phyloP scores from a whole-genome alignment of 78 protist species.

The Thecamonas trahens region DNA sequence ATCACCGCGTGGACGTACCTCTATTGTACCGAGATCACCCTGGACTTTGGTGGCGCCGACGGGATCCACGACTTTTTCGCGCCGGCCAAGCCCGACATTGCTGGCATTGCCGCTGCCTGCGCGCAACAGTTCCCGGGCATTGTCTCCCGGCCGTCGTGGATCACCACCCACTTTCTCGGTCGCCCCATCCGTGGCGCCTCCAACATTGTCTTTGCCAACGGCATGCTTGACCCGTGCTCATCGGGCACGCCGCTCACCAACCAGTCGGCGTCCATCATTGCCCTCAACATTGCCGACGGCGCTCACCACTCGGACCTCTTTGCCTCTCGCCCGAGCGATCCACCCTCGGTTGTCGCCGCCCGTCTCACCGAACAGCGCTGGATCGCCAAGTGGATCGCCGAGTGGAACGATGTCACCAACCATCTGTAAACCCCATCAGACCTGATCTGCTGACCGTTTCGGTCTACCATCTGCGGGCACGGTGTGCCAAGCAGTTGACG shows the following conservation, averaged over 20 bases:
- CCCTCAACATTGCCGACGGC: neutral
- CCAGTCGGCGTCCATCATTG: neutral
- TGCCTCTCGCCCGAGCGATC: constrained; percentile 7
- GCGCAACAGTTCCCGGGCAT: neutral
- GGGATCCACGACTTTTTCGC: constrained; percentile 9
- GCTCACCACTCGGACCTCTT: constrained; percentile 37
- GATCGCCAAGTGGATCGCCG: constrained; percentile 20
- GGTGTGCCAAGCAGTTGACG: no score
- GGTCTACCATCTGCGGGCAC: no score
- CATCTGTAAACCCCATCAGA: no score
- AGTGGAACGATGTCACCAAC: neutral
- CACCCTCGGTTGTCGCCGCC: neutral
- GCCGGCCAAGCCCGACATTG: neutral
- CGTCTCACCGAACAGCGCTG: neutral
- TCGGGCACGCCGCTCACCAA: constrained; percentile 1
- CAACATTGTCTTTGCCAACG: constrained; percentile 30
- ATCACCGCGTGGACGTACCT: constrained; percentile 12
- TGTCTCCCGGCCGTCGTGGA: neutral
- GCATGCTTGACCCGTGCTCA: constrained; percentile 26
- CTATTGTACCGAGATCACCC: constrained; percentile 21
- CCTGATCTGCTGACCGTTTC: no score
- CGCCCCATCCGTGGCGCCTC: neutral
- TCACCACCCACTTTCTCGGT: neutral
- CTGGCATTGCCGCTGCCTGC: neutral
- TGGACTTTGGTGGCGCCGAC: constrained; percentile 9